Conservation (phyloP, 2,329 filamentous ascomycete species). For the Leptosphaerulina australis region DNA sequence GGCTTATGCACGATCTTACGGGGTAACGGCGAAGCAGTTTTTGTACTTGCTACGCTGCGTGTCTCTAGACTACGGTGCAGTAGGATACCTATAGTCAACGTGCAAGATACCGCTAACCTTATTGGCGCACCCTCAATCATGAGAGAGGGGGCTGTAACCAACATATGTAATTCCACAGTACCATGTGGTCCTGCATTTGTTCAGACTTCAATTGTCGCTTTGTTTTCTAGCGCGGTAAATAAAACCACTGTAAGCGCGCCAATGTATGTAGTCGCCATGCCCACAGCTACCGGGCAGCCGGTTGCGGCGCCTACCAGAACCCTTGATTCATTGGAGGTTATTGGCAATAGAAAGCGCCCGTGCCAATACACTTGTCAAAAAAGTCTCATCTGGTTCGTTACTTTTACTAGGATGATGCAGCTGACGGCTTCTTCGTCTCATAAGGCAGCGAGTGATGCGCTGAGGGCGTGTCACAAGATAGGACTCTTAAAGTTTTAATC, state of each 20-base stretch:
- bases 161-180: too few species aligned
- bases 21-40: too few species aligned
- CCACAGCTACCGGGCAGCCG: constrained; percentile 7
- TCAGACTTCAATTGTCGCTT: neutral
- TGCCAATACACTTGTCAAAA: neutral
- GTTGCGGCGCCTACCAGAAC: constrained; percentile 4
- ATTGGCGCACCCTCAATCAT: too few species aligned
- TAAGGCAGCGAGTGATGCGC: constrained; percentile 3
- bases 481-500: neutral
- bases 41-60: too few species aligned
- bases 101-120: too few species aligned
- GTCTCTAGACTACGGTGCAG: too few species aligned
- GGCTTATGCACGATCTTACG: too few species aligned
- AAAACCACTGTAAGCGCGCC: neutral
- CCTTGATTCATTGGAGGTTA: neutral
- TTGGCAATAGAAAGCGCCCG: neutral
- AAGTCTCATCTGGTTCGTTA: constrained; percentile 15
- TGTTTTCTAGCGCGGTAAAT: neutral
- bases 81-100: too few species aligned
- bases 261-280: neutral
- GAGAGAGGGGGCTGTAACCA: too few species aligned
- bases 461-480: constrained; percentile 6
- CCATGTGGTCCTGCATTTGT: constrained; percentile 3
- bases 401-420: constrained; percentile 5
- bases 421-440: neutral